Percentiles rank a stretch among this genome's conserved stretches.
Conservation (phyloP, 208 protist species). For the Tritrichomonas foetus region DNA sequence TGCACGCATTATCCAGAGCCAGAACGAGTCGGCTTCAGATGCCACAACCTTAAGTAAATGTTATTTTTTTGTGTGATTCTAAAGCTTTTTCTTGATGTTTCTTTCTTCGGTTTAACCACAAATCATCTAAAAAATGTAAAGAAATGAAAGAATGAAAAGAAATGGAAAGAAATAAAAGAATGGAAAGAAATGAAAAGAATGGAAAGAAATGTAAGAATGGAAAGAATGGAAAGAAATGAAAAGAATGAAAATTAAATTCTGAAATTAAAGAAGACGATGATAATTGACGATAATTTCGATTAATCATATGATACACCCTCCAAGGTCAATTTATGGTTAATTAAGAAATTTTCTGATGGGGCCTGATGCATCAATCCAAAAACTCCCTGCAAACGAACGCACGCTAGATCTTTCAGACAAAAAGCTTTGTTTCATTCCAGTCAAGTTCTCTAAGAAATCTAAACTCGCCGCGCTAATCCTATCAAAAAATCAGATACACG, state of each 20-base stretch:
- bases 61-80: background rate
- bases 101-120: background rate
- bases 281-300: background rate
- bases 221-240: background rate
- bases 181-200: background rate
- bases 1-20: background rate
- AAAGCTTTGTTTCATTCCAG: no score
- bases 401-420: no score
- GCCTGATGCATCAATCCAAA: no score
- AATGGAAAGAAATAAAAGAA: background rate
- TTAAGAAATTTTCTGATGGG: no score
- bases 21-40: background rate
- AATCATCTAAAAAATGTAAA: background rate
- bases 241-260: background rate
- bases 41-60: background rate
- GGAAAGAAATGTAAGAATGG: background rate
- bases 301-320: background rate
- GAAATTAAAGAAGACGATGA: background rate
- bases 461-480: no score
- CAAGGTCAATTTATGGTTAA: no score
- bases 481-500: no score
- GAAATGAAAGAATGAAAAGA: background rate
- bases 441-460: no score
- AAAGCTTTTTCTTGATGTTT: background rate
- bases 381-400: no score